Percentiles rank a stretch among this genome's conserved stretches.
Conservation (phyloP, 2,329 filamentous ascomycete genomes). For the Fusarium caatingaense region DNA sequence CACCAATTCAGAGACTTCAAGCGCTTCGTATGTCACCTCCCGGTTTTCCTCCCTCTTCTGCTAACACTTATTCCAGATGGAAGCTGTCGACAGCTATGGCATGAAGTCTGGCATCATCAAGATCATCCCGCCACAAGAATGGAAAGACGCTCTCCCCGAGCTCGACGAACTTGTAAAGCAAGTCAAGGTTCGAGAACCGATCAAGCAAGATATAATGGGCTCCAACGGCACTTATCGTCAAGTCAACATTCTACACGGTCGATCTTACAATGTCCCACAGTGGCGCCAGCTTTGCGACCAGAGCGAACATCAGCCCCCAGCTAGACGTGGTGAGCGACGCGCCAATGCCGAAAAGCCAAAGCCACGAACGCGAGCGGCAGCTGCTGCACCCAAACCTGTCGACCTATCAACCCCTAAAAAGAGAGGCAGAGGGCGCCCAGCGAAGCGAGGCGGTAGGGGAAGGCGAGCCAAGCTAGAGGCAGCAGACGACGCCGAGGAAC, state of each 20-base stretch:
- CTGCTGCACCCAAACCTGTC: conserved; percentile 50
- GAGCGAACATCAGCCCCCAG: conserved; percentile 94
- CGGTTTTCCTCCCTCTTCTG: background rate
- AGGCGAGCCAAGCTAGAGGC: conserved; percentile 54
- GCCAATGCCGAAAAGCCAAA: conserved; percentile 68
- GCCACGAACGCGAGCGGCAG: conserved; percentile 52
- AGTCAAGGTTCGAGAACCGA: conserved; percentile 94
- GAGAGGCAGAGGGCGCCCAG: conserved; percentile 55
- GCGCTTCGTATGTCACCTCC: conserved; percentile 74
- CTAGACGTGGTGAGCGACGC: conserved; percentile 84
- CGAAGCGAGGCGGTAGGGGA: conserved; percentile 50
- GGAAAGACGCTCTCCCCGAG: conserved; percentile 82
- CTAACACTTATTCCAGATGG: conserved; percentile 65
- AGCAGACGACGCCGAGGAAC: conserved; percentile 60
- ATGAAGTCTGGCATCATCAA: conserved; percentile 99
- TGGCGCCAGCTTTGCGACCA: conserved; percentile 95
- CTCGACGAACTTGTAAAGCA: conserved; percentile 90
- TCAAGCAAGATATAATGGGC: conserved; percentile 98
- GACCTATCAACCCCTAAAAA: conserved; percentile 53
- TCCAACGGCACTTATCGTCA: conserved; percentile 96
- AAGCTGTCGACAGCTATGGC: conserved; percentile 90
- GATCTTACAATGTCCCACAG: conserved; percentile 95
- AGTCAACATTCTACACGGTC: conserved; percentile 94
- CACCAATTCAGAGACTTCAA: conserved; percentile 94
- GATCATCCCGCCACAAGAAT: conserved; percentile 92